phyloP scores from a whole-genome alignment of 2,329 filamentous ascomycete species.

The Cladosporium colombiae region DNA sequence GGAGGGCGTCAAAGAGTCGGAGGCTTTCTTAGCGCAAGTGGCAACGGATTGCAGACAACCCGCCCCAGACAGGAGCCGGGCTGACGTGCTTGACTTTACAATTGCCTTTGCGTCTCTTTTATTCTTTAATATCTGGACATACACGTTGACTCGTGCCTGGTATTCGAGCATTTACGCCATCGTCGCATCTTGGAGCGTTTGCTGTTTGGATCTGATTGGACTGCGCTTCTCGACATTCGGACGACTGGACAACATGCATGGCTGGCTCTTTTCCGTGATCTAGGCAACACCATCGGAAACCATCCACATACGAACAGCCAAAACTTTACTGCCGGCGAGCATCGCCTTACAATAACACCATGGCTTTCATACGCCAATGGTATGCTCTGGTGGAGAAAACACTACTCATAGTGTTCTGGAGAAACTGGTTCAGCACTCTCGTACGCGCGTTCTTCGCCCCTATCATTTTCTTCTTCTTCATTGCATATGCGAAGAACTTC shows the following conservation, averaged over 20 bases:
- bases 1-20: background rate
- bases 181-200: background rate
- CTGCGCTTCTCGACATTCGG: background rate
- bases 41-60: background rate
- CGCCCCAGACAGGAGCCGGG: conserved; percentile 3
- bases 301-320: background rate
- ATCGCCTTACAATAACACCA: conserved; percentile 13
- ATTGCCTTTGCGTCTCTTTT: background rate
- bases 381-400: conserved; percentile 61
- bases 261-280: conserved; percentile 6
- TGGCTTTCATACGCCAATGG: conserved; percentile 48
- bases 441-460: conserved; percentile 59
- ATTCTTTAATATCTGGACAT: background rate
- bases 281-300: background rate
- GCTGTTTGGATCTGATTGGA: background rate
- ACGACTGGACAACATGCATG: background rate
- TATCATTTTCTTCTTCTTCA: conserved; percentile 53
- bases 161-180: background rate
- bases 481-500: conserved; percentile 74
- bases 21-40: background rate
- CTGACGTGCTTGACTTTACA: conserved; percentile 13
- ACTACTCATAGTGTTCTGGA: conserved; percentile 54
- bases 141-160: background rate
- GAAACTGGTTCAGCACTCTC: conserved; percentile 56
- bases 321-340: background rate